These are phyloP conservation scores for Hippophae tibetana DNA, from an alignment of 306 rosid species.

Conservation along the genomic window DNA sequence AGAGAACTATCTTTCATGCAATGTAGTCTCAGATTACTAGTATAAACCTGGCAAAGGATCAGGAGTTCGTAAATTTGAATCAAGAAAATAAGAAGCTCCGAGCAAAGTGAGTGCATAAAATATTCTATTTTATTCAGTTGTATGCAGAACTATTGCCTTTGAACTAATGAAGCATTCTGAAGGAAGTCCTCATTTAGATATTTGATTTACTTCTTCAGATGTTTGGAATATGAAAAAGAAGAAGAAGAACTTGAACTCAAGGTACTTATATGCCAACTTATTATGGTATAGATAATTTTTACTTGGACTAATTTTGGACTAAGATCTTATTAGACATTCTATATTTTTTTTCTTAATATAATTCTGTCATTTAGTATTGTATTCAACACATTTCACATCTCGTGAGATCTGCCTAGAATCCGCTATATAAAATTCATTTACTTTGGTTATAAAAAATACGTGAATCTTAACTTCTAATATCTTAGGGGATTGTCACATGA, in stretches of 20 bases:
- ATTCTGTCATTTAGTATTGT: no score
- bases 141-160: neutral
- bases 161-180: neutral
- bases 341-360: neutral
- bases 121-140: neutral
- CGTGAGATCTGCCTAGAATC: no score
- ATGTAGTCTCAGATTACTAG: conserved; percentile 24
- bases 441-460: no score
- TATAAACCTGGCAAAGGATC: conserved; percentile 26
- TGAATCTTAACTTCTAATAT: no score
- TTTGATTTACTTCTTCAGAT: conserved; percentile 36
- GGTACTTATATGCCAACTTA: conserved; percentile 31
- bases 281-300: neutral
- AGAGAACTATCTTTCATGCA: neutral
- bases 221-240: conserved; percentile 39
- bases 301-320: neutral
- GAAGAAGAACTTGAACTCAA: conserved; percentile 44
- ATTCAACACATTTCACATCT: no score
- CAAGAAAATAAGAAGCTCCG: conserved; percentile 50
- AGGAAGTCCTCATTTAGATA: conserved; percentile 1
- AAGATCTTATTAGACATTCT: neutral
- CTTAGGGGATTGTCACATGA: no score
- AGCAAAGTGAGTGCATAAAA: conserved; percentile 42
- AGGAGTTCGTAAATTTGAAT: conserved; percentile 37
- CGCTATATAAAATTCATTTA: no score